phyloP scores from a whole-genome alignment of 257 asterid species.

The Solanum neorickii region DNA sequence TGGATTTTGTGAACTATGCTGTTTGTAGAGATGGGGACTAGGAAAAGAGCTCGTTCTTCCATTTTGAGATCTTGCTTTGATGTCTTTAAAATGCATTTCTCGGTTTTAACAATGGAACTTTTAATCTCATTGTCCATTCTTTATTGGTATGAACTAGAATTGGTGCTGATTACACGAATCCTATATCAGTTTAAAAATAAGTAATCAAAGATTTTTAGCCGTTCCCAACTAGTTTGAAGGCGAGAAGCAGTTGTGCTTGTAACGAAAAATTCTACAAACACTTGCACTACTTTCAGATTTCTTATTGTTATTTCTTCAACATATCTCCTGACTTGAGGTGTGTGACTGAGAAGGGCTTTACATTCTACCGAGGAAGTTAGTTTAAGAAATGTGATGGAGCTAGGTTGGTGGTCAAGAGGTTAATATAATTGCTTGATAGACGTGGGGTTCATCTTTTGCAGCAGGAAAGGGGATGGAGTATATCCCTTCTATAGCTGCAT shows the following conservation, averaged over 20 bases:
- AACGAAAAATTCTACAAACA: not conserved
- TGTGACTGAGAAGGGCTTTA: not conserved
- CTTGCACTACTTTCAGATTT: not conserved
- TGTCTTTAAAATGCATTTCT: not conserved
- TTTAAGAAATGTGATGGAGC: not conserved
- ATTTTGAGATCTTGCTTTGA: not conserved
- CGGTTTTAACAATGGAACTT: not conserved
- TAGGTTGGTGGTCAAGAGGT: not conserved
- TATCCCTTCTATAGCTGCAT: not conserved
- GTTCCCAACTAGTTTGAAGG: not conserved
- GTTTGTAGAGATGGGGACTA: not conserved
- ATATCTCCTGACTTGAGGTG: not conserved
- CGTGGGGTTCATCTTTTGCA: not conserved
- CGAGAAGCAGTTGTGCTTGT: not conserved
- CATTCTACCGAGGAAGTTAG: not conserved
- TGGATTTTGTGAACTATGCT: not conserved
- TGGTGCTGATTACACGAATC: not conserved
- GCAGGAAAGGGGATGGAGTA: not conserved
- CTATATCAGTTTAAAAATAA: not conserved
- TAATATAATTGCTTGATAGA: not conserved
- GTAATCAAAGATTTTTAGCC: not conserved
- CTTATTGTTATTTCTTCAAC: not conserved
- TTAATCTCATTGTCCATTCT: not conserved
- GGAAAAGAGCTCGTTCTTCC: not conserved
- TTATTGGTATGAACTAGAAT: not conserved